Evolutionary conservation across 2,329 filamentous ascomycete species (phyloP).

Genomic region (Fusarium sp.): DNA sequence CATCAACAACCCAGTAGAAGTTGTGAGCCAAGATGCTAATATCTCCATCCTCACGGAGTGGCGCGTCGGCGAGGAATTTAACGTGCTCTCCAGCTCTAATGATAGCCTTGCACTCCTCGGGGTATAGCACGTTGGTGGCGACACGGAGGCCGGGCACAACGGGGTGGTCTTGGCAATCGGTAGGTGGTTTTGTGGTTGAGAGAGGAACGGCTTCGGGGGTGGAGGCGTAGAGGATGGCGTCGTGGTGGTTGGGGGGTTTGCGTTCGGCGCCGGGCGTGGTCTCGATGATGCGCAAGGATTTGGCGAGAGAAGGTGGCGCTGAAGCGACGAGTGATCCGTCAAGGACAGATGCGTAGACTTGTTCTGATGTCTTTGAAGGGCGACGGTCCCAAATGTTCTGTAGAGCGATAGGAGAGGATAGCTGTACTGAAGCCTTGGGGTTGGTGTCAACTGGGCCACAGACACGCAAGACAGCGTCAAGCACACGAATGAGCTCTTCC

Average conservation of each 20-base stretch:
- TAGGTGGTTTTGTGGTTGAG: constrained; percentile 55
- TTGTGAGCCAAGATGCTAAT: constrained; percentile 77
- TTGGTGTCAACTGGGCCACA: constrained; percentile 70
- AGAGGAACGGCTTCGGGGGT: constrained; percentile 67
- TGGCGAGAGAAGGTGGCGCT: constrained; percentile 51
- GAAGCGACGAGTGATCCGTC: constrained; percentile 65
- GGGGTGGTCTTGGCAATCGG: constrained; percentile 70
- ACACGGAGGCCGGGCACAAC: constrained; percentile 71
- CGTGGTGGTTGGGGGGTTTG: constrained; percentile 76
- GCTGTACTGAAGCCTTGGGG: constrained; percentile 44
- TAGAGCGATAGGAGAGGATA: constrained; percentile 64
- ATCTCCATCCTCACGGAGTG: constrained; percentile 73
- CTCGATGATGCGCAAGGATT: constrained; percentile 69
- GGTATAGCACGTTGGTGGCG: constrained; percentile 69
- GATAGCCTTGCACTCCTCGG: constrained; percentile 73
- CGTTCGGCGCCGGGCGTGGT: constrained; percentile 69
- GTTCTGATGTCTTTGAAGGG: constrained; percentile 52
- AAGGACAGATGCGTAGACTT: constrained; percentile 68
- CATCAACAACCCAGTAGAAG: constrained; percentile 79
- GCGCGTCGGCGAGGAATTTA: constrained; percentile 75
- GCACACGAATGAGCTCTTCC: constrained; percentile 67
- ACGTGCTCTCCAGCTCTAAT: constrained; percentile 75
- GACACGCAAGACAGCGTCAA: constrained; percentile 74
- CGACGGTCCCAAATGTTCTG: constrained; percentile 73
- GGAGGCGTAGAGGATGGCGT: constrained; percentile 74